Percentiles rank a stretch among this genome's conserved stretches.
Conservation (phyloP, 1,284 basidiomycete species). For the Ganoderma multipileum region DNA sequence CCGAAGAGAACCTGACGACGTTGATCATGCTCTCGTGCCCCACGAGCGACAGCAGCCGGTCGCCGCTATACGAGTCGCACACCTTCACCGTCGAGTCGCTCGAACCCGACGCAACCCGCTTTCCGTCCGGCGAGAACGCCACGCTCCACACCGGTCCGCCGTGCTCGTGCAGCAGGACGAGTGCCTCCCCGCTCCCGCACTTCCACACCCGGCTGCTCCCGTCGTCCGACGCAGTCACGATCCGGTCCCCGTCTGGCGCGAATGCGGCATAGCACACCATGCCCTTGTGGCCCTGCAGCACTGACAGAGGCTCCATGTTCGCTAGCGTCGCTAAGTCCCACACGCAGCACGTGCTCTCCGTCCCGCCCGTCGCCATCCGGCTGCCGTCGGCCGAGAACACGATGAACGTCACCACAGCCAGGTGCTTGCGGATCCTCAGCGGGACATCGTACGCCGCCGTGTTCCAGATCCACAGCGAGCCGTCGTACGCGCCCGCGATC, state of each 20-base stretch:
- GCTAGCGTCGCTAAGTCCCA: conserved; percentile 28
- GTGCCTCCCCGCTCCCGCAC: conserved; percentile 15
- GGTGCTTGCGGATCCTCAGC: conserved; percentile 22
- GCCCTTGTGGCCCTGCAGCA: conserved; percentile 27
- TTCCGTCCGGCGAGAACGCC: conserved; percentile 27
- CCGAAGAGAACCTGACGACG: conserved; percentile 32
- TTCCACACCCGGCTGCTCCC: conserved; percentile 26
- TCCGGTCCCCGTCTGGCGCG: conserved; percentile 32
- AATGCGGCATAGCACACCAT: conserved; percentile 32
- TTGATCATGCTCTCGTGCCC: conserved; percentile 26
- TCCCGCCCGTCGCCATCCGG: conserved; percentile 29
- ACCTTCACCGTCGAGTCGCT: conserved; percentile 22
- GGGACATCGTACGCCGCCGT: conserved; percentile 20
- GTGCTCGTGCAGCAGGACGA: conserved; percentile 11
- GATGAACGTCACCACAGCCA: conserved; percentile 30
- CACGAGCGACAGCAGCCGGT: conserved; percentile 26
- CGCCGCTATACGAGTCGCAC: conserved; percentile 28
- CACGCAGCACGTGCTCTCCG: conserved; percentile 27
- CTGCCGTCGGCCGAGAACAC: conserved; percentile 33
- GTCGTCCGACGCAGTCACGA: conserved; percentile 35
- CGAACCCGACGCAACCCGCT: conserved; percentile 26
- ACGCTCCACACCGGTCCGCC: conserved; percentile 10
- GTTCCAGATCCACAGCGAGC: conserved; percentile 35
- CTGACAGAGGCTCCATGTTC: conserved; percentile 4
- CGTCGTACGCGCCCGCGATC: conserved; percentile 33